Percentiles rank a stretch among this genome's conserved stretches.
phyloP scores from a whole-genome alignment of 179 eudicot genomes.

The Beta macrorhiza region DNA sequence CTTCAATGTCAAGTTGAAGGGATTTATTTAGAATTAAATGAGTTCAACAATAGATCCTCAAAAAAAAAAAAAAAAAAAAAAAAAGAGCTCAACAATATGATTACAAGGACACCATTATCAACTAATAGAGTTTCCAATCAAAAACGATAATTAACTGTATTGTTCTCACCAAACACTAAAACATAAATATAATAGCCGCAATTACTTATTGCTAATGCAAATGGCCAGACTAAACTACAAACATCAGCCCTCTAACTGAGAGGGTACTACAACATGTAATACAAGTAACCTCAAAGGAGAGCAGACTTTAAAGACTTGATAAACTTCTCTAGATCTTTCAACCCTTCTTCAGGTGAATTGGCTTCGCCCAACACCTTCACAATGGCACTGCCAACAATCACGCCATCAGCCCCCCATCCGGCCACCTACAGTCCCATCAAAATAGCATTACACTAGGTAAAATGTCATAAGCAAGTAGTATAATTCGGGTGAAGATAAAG shows the following conservation, averaged over 20 bases:
- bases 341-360: conserved; percentile 76
- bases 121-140: not conserved
- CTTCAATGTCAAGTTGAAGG: not conserved
- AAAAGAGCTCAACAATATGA: not conserved
- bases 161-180: not conserved
- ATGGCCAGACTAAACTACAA: conserved; percentile 1
- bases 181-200: not conserved
- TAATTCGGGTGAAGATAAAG: not conserved
- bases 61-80: too few species aligned
- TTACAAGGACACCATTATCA: not conserved
- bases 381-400: conserved; percentile 91
- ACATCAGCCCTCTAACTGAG: not conserved
- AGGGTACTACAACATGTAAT: conserved; percentile 1
- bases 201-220: conserved; percentile 1
- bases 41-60: not conserved
- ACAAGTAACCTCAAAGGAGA: conserved; percentile 33
- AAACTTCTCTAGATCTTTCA: conserved; percentile 65
- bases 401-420: conserved; percentile 98
- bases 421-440: conserved; percentile 50
- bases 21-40: too few species aligned
- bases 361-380: conserved; percentile 77
- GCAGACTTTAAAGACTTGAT: conserved; percentile 66
- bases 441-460: not conserved
- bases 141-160: not conserved
- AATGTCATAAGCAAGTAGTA: not conserved